Base-by-base conservation (phyloP, 805 yeast species). In the Zygoascus bituminiphila region DNA sequence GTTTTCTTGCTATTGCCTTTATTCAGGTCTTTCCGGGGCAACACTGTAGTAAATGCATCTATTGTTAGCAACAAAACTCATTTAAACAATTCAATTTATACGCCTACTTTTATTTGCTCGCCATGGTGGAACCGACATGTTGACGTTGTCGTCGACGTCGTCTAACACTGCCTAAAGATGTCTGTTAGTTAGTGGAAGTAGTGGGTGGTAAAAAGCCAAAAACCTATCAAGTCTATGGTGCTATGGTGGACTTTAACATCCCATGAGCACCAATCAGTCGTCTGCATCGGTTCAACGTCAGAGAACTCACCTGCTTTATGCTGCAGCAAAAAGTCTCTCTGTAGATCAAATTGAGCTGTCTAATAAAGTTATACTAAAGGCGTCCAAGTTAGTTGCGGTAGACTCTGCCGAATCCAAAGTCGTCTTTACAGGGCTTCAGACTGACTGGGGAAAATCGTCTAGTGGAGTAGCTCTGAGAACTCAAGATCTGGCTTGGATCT, bases 51-150 rank as follows among this genome's bases (percentile, higher is more conserved):
- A 29, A 29, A 29, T 15, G 33, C 33, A 29, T 12, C 33, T 29
- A 29, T 29, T 12, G 33, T 29, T 4, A 7, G 10, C 7, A 25
- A 25, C 7, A 29, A 29, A 7, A 2, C 15, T 29, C 7, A 29
- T 12, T 6, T 12, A 29, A 7, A 7, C 33, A 12, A 29, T 29
- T 29, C 3, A 6, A 4, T 29, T 29, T 47, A 37, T 14, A 17
- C 17, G 17, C 45, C 23, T 46, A 43, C 35, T 44, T 42, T 44
- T 46, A 39, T 25, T 36, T 19, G 47, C 39, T 22, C 57, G 45
- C 57, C 57, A 54, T n/a, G 57, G 57, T 17, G 57, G 57, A 10
- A 49, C 46, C 44, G 57, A 51, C 54, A 54, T 54, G 33, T 14
- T 24, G n/a, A 41, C 22, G 29, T 14, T 19, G 20, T 19, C 36